Base-by-base conservation (phyloP, 1,284 basidiomycete genomes). In the Boletus smithii region DNA sequence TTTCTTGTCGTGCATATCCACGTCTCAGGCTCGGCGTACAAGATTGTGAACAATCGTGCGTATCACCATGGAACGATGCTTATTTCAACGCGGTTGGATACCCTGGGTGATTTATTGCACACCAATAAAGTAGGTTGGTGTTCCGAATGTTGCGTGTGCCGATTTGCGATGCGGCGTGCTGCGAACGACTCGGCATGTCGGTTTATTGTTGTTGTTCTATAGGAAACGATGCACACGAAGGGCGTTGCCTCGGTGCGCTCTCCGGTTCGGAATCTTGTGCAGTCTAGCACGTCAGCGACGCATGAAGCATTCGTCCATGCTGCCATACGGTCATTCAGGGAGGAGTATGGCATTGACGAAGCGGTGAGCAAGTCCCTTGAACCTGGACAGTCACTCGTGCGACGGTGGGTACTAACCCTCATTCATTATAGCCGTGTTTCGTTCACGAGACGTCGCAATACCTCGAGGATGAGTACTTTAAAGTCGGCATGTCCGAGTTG, bases 21-120 rank as follows among this genome's bases (percentile, higher is more conserved):
- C 88, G 85, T 99, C 45, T 98, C 95, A 39, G 97, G 97, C 29
- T 97, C 93, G 13, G 97, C 97, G 7, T 99, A 97, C 73, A 98
- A 97, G 72, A 89, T 99, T 50, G 88, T 90, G 32, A 89, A 84
- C 56, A 82, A 84, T 51, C 75, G 97, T 14, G 93, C 95, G 1
- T 99, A 98, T 69, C 95, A 99, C 62, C 97, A 99, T 63, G 97
- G 97, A 0, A 99, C 95, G n/a, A 97, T 99, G 95, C 80, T 99
- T 23, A 88, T 99, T 24, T 86, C 89, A 11, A 89, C 91, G 5
- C 72, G 78, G 39, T 75, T 97, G 18, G 72, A 78, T 29, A 76
- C 79, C 8, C 73, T 95, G 1, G 88, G 89, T 0, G 79, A 85
- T 44, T 70, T 91, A 9, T 73, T 98, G 37, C 80, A 74, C 20